Percentiles rank a stretch among this genome's conserved stretches.
These are phyloP conservation scores for Ramularia collo-cygni DNA, from an alignment of 2,329 filamentous ascomycete species.

Conservation along the genomic window DNA sequence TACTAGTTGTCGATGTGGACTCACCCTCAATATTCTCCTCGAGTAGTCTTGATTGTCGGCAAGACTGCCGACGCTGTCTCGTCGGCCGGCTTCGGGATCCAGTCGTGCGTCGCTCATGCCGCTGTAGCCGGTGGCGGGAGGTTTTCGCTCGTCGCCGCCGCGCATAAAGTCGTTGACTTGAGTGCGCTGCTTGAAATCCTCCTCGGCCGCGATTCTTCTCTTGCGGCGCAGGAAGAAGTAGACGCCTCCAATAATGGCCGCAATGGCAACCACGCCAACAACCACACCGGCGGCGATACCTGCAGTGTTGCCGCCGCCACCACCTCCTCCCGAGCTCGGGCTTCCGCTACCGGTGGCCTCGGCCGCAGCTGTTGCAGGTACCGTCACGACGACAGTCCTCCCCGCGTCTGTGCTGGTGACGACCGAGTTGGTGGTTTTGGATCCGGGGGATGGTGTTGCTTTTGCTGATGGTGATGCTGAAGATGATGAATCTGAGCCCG, in stretches of 20 bases:
- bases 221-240: conserved; percentile 72
- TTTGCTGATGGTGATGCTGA: conserved; percentile 12
- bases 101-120: conserved; percentile 81
- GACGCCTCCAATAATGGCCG: conserved; percentile 58
- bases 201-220: conserved; percentile 70
- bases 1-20: conserved; percentile 19
- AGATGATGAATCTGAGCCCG: conserved; percentile 10
- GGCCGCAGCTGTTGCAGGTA: conserved; percentile 26
- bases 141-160: conserved; percentile 46
- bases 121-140: conserved; percentile 56
- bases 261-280: conserved; percentile 67
- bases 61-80: conserved; percentile 79
- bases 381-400: conserved; percentile 32
- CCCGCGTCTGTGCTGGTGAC: conserved; percentile 29
- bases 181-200: conserved; percentile 75
- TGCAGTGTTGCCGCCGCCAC: conserved; percentile 56
- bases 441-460: conserved; percentile 4
- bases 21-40: conserved; percentile 87
- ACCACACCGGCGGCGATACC: conserved; percentile 85
- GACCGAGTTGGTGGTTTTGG: conserved; percentile 16
- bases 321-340: conserved; percentile 32
- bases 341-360: conserved; percentile 35
- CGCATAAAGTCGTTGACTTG: conserved; percentile 65
- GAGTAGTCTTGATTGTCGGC: conserved; percentile 90
- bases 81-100: conserved; percentile 59